These are phyloP conservation scores for Bacidia rubella DNA, from an alignment of 495 filamentous ascomycete genomes.

Conservation along the genomic window DNA sequence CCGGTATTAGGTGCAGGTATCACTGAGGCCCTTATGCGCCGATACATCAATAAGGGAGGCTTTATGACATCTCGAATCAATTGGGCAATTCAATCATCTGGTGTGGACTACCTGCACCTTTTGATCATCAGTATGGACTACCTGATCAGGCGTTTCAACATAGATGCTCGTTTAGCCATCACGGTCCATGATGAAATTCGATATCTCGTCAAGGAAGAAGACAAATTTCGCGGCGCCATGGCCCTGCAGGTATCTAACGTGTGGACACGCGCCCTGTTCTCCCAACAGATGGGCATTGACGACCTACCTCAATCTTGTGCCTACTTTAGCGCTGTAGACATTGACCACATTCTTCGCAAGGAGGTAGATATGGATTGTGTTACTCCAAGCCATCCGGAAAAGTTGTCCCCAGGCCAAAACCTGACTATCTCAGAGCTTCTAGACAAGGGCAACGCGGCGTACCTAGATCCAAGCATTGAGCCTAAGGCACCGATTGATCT, in stretches of 20 bases:
- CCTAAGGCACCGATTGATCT: slow-evolving; percentile 40
- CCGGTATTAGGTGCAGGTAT: slow-evolving; percentile 94
- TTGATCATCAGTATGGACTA: slow-evolving; percentile 92
- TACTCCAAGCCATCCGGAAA: slow-evolving; percentile 68
- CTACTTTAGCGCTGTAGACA: slow-evolving; percentile 90
- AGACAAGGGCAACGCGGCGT: slow-evolving; percentile 46
- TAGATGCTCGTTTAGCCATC: slow-evolving; percentile 72
- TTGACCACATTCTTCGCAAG: slow-evolving; percentile 86
- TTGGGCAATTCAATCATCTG: slow-evolving; percentile 96
- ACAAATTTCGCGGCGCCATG: slow-evolving; percentile 80
- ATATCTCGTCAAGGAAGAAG: slow-evolving; percentile 73
- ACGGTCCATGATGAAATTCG: slow-evolving; percentile 97
- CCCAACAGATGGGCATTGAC: slow-evolving; percentile 88
- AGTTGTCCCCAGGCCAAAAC: slow-evolving; percentile 75
- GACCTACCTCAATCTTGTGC: slow-evolving; percentile 89
- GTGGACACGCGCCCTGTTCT: slow-evolving; percentile 95
- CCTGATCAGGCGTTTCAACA: slow-evolving; percentile 71
- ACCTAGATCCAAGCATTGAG: slow-evolving; percentile 48
- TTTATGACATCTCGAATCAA: slow-evolving; percentile 97
- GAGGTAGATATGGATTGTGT: slow-evolving; percentile 97
- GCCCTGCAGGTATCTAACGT: slow-evolving; percentile 88
- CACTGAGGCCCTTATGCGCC: slow-evolving; percentile 81
- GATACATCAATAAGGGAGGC: slow-evolving; percentile 75
- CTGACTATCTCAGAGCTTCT: slow-evolving; percentile 67
- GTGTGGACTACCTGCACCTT: slow-evolving; percentile 94